Evolutionary conservation across 257 asterid genomes (phyloP), one percentile per base, ranked within the genome.

Genomic region (Rehmannia glutinosa): DNA sequence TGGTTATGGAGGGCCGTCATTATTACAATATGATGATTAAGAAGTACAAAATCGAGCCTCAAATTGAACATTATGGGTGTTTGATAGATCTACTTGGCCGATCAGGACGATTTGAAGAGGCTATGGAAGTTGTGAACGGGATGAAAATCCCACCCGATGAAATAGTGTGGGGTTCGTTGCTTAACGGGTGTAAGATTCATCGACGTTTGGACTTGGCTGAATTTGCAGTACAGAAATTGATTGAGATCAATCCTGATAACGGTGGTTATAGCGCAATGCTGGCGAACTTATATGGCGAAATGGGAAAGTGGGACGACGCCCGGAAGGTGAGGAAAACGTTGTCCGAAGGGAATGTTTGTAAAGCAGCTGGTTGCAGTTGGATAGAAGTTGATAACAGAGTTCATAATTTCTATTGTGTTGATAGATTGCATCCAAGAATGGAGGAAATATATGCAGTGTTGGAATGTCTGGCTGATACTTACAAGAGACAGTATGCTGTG

Each of bases 361-460:
- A 89, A 58, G 64, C 83, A 21, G 87, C 81, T 3, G 96, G 98
- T 46, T 87, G 96, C 67, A 89, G 98, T 77, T 89, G 98, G 96
- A 80, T 89, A 47, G 96, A 89, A 75, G 70, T 81, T 51, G 87
- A 89, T 46, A 78, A 68, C 49, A 79, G 66, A 55, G 81, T 91
- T 76, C 86, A 80, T 64, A 80, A 47, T 8, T 87, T 91, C 68
- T 62, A 68, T 61, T 85, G 90, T 24, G 86, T 80, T 45, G 96
- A 83, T 67, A 83, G 71, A 82, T 81, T 81, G 11, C 98, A 91
- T 74, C 88, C 84, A 32, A 82, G 64, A 75, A 62, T 71, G 8
- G 86, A 73, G 64, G 89, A 87, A 51, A 83, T 86, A 72, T 85
- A 84, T 72, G 75, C 80, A 21, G 73, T 77, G 75, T 78, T 91